These are phyloP conservation scores for Exophiala mesophila DNA, from an alignment of 2,329 filamentous ascomycete genomes.

Conservation along the genomic window DNA sequence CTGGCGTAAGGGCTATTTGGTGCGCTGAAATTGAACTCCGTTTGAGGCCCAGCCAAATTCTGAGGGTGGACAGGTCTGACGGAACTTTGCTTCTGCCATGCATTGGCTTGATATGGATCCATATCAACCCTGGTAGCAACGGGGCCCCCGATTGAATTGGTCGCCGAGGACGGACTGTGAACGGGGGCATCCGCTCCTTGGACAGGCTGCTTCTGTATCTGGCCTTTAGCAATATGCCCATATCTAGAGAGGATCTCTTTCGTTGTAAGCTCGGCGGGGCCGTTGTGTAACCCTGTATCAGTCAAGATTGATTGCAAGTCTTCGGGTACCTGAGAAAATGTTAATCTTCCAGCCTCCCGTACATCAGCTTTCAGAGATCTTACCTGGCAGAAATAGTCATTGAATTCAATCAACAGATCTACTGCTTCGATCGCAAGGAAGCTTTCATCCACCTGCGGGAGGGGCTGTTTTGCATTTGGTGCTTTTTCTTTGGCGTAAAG, in stretches of 20 bases:
- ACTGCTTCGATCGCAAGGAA: conserved; percentile 93
- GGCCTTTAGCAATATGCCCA: conserved; percentile 69
- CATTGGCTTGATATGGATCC: conserved; percentile 66
- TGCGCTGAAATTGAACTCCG: conserved; percentile 20
- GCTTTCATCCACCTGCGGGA: conserved; percentile 74
- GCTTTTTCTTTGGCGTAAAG: conserved; percentile 60
- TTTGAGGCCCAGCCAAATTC: conserved; percentile 10
- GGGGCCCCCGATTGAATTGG: conserved; percentile 33
- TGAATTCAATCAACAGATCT: conserved; percentile 82
- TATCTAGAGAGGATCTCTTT: conserved; percentile 96
- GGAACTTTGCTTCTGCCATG: conserved; percentile 78
- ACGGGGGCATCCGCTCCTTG: conserved; percentile 53
- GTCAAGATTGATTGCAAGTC: conserved; percentile 82
- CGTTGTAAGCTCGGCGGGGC: conserved; percentile 80
- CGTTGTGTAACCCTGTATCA: conserved; percentile 76
- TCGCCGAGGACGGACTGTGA: conserved; percentile 38
- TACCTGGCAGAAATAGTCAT: conserved; percentile 96
- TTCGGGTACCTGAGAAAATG: conserved; percentile 70
- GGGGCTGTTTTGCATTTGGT: conserved; percentile 44
- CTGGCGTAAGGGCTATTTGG: conserved; percentile 26
- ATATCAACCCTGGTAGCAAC: conserved; percentile 69
- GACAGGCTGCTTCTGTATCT: conserved; percentile 46
- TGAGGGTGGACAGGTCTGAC: conserved; percentile 63
- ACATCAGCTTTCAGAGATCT: conserved; percentile 11
- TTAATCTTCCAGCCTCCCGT: conserved; percentile 6